Evolutionary conservation across 2,329 filamentous ascomycete genomes (phyloP).

Genomic region (Hirsutella rhossiliensis): DNA sequence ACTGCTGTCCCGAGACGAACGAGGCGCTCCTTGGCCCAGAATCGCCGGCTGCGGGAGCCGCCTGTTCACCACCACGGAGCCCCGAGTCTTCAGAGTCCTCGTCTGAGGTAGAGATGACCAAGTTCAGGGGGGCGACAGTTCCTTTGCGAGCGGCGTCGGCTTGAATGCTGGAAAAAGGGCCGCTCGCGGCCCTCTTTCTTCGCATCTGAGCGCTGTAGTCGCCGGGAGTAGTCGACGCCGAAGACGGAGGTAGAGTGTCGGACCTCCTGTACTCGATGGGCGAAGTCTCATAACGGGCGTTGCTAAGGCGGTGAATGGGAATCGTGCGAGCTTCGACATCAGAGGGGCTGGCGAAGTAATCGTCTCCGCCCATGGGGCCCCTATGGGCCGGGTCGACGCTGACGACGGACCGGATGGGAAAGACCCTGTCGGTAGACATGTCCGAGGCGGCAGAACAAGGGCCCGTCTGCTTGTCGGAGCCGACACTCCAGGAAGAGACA

Average conservation of each 20-base stretch:
- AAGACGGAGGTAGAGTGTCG: constrained; percentile 13
- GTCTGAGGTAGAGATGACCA: constrained; percentile 20
- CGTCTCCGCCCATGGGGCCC: constrained; percentile 23
- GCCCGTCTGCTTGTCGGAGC: constrained; percentile 27
- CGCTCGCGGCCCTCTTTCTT: constrained; percentile 22
- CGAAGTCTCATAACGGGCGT: constrained; percentile 13
- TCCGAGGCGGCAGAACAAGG: constrained; percentile 21
- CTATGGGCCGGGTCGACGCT: constrained; percentile 48
- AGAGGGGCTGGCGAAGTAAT: constrained; percentile 23
- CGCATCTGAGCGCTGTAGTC: constrained; percentile 9
- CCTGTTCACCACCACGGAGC: background rate
- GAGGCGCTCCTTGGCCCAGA: constrained; percentile 6
- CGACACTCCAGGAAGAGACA: constrained; percentile 28
- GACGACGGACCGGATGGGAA: constrained; percentile 71
- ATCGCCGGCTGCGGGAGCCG: background rate
- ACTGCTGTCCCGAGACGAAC: constrained; percentile 9
- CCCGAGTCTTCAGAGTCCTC: constrained; percentile 18
- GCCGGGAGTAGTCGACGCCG: background rate
- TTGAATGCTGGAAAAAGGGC: constrained; percentile 31
- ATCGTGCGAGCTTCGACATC: constrained; percentile 19
- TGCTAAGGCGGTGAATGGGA: constrained; percentile 15
- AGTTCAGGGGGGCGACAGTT: constrained; percentile 19
- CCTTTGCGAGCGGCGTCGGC: constrained; percentile 28
- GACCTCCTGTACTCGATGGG: constrained; percentile 13
- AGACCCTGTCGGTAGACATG: constrained; percentile 49